Base-by-base conservation (phyloP, 2,329 filamentous ascomycete species). In the Malbranchea zuffiana region DNA sequence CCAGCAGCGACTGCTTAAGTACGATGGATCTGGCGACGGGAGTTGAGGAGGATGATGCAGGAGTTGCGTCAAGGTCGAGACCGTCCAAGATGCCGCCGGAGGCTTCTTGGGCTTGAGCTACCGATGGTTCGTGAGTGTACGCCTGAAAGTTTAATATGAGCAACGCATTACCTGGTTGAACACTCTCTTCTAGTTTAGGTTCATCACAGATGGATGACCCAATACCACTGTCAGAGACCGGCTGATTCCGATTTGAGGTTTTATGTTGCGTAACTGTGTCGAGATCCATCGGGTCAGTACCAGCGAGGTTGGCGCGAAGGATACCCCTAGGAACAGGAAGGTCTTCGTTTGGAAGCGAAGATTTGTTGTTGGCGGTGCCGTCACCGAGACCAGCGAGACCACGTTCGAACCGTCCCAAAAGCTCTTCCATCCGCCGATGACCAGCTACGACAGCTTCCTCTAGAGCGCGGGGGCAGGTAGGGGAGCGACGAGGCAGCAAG, bases 181-280 rank as follows among this genome's bases (percentile, higher is more conserved):
- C 19, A 32, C 23, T 51, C 32, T 59, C 57, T 47, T 64, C 57
- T 55, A 74, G 71, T 46, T 74, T 68, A 10, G 51, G 49, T 19
- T 48, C 35, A 32, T 75, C 81, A 43, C 69, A 73, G 51, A 94
- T 70, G 27, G 86, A 94, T 28, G 84, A 82, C 35, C 87, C 87
- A 45, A 95, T 68, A 37, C 85, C 87, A 57, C 86, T 93, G 64
- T 95, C 87, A 11, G 84, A 90, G 41, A 75, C 74, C 61, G 86
- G 80, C 52, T 77, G 73, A 53, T 78, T 71, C 28, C 67, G 68
- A 42, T 66, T 63, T 53, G 75, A 71, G 62, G 43, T 41, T 51
- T 56, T 20, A 15, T 68, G 40, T 47, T 36, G 50, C 43, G 51
- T 43, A n/a, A 20, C 32, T 41, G 30, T 43, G 42, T 43, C 55